A percentile compares a stretch with the other conserved stretches of the same genome.
phyloP scores from a whole-genome alignment of 164 flowering plant genomes.

The Nymphaea thermarum region DNA sequence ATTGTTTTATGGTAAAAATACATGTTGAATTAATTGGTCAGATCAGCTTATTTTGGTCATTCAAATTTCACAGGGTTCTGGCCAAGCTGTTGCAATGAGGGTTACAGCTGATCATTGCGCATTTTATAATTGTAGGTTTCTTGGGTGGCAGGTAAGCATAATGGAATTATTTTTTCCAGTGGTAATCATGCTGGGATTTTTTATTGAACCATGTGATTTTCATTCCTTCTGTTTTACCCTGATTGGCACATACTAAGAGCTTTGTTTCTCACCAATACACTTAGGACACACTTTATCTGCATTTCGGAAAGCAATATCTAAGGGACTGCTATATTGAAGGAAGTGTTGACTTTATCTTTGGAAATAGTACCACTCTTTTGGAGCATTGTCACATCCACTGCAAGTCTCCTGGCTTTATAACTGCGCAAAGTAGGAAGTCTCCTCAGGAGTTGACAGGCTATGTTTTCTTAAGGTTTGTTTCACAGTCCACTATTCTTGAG shows the following conservation, averaged over 20 bases:
- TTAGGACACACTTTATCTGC: constrained; percentile 92
- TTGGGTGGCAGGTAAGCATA: constrained; percentile 84
- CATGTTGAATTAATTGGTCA: not conserved
- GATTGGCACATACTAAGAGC: not conserved
- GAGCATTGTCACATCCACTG: constrained; percentile 98
- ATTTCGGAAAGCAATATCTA: constrained; percentile 83
- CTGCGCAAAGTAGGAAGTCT: constrained; percentile 95
- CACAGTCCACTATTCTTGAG: not conserved
- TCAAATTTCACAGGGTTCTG: constrained; percentile 55
- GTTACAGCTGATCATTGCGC: constrained; percentile 95
- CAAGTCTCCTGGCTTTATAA: constrained; percentile 76
- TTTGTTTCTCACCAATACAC: not conserved
- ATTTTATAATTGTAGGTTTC: constrained; percentile 90
- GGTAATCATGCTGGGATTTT: not conserved
- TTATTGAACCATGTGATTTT: not conserved
- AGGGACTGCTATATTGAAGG: constrained; percentile 96
- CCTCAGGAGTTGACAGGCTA: constrained; percentile 93
- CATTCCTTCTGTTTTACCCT: not conserved
- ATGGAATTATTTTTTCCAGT: not conserved
- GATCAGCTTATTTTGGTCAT: not conserved
- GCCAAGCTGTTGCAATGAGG: constrained; percentile 94
- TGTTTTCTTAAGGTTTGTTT: constrained; percentile 77
- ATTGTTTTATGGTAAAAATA: no score
- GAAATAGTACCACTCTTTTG: constrained; percentile 89
- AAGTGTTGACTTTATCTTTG: constrained; percentile 95